phyloP scores from a whole-genome alignment of 2,329 filamentous ascomycete species.

The Fusarium sp. region DNA sequence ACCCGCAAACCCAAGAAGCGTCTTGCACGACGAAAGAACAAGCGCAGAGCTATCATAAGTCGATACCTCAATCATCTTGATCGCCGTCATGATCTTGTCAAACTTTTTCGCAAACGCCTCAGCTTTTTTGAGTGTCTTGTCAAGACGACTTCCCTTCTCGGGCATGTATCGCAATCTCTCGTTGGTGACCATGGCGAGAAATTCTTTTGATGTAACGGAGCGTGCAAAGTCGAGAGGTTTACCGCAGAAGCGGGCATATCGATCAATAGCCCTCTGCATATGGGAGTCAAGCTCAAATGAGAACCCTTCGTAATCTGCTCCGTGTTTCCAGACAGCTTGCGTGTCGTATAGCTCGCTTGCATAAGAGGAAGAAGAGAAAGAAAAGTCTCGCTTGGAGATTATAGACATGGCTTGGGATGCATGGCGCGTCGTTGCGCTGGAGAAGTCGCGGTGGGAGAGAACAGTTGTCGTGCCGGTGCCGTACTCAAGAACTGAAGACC shows the following conservation, averaged over 20 bases:
- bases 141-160: neutral
- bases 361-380: neutral
- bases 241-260: neutral
- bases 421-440: neutral
- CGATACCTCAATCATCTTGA: neutral
- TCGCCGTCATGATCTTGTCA: neutral
- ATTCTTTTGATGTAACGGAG: neutral
- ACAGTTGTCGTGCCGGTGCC: neutral
- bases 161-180: slow-evolving; percentile 2
- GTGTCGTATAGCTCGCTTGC: neutral
- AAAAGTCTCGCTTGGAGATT: neutral
- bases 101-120: neutral
- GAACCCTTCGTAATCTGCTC: neutral
- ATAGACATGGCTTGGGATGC: neutral
- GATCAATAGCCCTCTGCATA: neutral
- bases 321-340: neutral
- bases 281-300: neutral
- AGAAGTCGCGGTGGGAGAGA: neutral
- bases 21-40: neutral
- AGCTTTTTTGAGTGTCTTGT: neutral
- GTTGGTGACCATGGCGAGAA: neutral
- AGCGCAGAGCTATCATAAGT: neutral
- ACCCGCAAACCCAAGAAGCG: fast-evolving
- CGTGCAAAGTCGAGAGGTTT: neutral
- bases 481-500: neutral